These are phyloP conservation scores for Bolboschoenus planiculmis DNA, from an alignment of 176 grass and related monocot species.

Conservation along the genomic window DNA sequence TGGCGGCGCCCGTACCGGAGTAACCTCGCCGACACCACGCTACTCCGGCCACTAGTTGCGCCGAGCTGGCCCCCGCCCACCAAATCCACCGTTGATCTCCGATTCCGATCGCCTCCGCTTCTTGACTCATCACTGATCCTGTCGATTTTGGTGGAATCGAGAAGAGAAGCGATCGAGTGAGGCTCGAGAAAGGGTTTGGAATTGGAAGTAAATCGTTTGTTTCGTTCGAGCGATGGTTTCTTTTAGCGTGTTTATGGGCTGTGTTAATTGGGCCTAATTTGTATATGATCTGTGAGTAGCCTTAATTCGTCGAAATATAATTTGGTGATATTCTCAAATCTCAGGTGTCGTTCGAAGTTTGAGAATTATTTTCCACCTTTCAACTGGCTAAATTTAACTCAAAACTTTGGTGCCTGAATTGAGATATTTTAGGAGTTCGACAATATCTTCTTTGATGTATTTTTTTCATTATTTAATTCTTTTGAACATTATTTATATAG, in stretches of 20 bases:
- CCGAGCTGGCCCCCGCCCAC: slow-evolving; percentile 59
- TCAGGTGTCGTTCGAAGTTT: too few relatives aligned
- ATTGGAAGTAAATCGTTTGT: too few relatives aligned
- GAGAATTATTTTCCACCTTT: too few relatives aligned
- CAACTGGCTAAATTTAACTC: too few relatives aligned
- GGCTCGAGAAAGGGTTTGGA: neutral
- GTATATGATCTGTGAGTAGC: neutral
- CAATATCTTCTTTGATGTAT: too few relatives aligned
- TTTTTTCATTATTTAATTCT: too few relatives aligned
- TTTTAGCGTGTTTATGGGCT: neutral
- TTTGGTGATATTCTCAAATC: too few relatives aligned
- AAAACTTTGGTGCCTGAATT: too few relatives aligned
- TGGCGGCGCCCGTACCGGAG: slow-evolving; percentile 32
- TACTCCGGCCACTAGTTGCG: slow-evolving; percentile 29
- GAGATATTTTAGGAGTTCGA: too few relatives aligned
- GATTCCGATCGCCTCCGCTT: slow-evolving; percentile 7
- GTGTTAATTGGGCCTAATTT: neutral
- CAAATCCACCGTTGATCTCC: neutral
- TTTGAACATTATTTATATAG: too few relatives aligned
- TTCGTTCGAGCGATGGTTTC: too few relatives aligned
- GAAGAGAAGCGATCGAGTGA: neutral
- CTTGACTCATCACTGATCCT: neutral
- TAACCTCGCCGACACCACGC: slow-evolving; percentile 52
- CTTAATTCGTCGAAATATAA: too few relatives aligned
- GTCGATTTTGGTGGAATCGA: neutral